Base-by-base conservation (phyloP, 345 rosid species). In the Litchi chinensis region DNA sequence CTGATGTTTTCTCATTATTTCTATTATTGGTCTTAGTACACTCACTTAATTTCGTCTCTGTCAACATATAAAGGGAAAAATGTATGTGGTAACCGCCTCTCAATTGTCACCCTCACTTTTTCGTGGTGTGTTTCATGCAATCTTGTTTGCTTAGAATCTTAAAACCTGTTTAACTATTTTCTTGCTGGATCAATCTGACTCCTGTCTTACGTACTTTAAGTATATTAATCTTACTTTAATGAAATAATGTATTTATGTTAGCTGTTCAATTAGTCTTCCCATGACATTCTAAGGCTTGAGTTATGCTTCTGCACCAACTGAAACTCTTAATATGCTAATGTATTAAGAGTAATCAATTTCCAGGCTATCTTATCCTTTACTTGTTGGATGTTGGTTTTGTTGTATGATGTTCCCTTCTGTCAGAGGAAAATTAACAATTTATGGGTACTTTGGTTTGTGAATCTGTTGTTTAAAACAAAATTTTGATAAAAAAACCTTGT, bases 401-500 rank as follows among this genome's bases (percentile, higher is more conserved):
- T 6, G 69, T 46, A 15, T 77, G 71, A 62, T 74, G 43, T 79
- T 76, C 65, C 77, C 60, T 76, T 22, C 57, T 59, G 11, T 65
- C 65, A 71, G 60, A 63, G 66, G 74, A 73, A 63, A 67, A 67
- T 71, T 50, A 28, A 73, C 60, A 59, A 70, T 50, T 41, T 70
- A 28, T 71, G 80, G 71, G 70, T 74, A 70, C 24, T 64, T 76
- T 77, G 78, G 85, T 70, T 16, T 75, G 67, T 78, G 74, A 76
- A 81, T 63, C 70, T 78, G 80, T 76, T 79, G 52, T 74, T 60
- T 67, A 54, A 50, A 68, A 56, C 82, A 65, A 65, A 72, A 68
- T 75, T 83, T 88, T 92, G 85, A 91, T 90, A 87, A 85, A 19
- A 86, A 83, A 82, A 79, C 81, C 65, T 88, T 91, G 86, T 82